Base-by-base conservation (phyloP, 768 basidiomycete species). In the Amanita rubescens region DNA sequence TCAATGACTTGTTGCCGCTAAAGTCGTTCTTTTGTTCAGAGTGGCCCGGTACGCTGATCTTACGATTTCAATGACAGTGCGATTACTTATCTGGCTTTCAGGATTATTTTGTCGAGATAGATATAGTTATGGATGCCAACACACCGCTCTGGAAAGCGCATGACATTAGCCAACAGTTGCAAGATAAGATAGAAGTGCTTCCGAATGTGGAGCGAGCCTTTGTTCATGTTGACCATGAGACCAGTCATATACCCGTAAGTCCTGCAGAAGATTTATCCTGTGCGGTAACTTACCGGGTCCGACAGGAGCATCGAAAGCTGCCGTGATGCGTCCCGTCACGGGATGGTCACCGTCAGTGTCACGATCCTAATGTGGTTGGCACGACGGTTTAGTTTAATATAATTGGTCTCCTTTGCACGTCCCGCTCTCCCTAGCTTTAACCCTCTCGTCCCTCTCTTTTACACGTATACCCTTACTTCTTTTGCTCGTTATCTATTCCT, bases 141-240 rank as follows among this genome's bases (percentile, higher is more conserved):
- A 96, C 93, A 22, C 90, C 93, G 0, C 72, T 98, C 1, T 90
- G 87, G 84, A 85, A 84, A 66, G 90, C 91, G 17, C 90, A 93
- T 64, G 90, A 93, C 65, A 63, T 90, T 55, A 86, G 86, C 60
- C 90, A 93, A 67, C 76, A 85, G 57, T 69, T 93, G 15, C 90
- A 93, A 63, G 91, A 93, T 63, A 90, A 87, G 69, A 83, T 96
- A 44, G 94, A 96, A 64, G 79, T 82, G 14, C 71, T 96, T 35
- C 91, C 93, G 2, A 87, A 90, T 61, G 94, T 96, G 39, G 93
- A 90, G 57, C 75, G 94, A 34, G 94, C 94, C 34, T 96, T 94
- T 66, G 92, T 96, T 22, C 94, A 96, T 64, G 90, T 95, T 55
- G 94, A 96, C 69, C 87, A 95, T 62, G 94, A 95, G 70, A 86